phyloP scores from a whole-genome alignment of 805 yeast species.

The Saturnispora halmiae region DNA sequence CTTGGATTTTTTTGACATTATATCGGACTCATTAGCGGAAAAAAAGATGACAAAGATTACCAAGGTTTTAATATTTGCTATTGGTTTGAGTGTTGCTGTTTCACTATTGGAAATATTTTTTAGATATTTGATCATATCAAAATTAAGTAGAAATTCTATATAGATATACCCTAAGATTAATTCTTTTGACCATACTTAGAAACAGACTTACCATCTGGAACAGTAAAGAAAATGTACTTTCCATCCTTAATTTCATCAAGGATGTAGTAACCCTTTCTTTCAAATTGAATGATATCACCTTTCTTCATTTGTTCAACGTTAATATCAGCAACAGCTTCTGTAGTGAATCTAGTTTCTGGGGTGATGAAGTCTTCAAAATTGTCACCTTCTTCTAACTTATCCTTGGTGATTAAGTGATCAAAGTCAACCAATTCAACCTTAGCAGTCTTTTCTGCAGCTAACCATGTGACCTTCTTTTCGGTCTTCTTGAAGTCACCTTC shows the following conservation, averaged over 20 bases:
- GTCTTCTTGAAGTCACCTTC: constrained; percentile 98
- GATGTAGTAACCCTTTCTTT: constrained; percentile 93
- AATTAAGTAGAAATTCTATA: constrained; percentile 5
- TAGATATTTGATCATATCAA: constrained; percentile 42
- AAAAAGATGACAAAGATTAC: constrained; percentile 86
- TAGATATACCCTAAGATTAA: constrained; percentile 7
- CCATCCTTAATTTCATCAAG: constrained; percentile 58
- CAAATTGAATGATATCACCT: constrained; percentile 89
- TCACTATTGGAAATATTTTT: constrained; percentile 62
- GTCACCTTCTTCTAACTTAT: constrained; percentile 89
- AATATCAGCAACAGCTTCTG: constrained; percentile 69
- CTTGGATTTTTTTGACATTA: constrained; percentile 83
- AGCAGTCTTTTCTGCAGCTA: constrained; percentile 69
- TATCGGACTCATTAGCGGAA: constrained; percentile 91
- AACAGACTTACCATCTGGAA: constrained; percentile 89
- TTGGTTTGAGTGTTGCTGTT: constrained; percentile 68
- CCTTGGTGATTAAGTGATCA: constrained; percentile 91
- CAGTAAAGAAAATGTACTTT: constrained; percentile 73
- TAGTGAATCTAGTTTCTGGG: constrained; percentile 75
- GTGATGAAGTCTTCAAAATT: constrained; percentile 88
- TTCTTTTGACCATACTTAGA: constrained; percentile 64
- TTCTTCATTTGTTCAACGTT: constrained; percentile 68
- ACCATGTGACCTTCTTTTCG: constrained; percentile 90
- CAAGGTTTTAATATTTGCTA: constrained; percentile 77
- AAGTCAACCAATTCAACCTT: constrained; percentile 79